phyloP scores from a whole-genome alignment of 2,329 filamentous ascomycete genomes.

The Paramyrothecium sp. region DNA sequence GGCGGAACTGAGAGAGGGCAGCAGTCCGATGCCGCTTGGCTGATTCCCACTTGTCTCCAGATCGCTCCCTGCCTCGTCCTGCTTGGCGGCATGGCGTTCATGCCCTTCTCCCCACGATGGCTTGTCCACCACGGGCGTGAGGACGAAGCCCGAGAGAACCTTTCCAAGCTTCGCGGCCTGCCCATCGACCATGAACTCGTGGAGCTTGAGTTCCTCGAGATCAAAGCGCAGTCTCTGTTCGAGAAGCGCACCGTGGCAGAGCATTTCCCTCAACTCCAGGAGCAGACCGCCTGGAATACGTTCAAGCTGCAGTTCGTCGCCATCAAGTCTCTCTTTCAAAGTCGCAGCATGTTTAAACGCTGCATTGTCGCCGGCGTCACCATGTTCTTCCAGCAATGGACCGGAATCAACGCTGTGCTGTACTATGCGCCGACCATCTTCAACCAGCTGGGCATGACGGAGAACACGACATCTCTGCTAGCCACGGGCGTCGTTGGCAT shows the following conservation, averaged over 20 bases:
- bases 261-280: slow-evolving; percentile 63
- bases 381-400: slow-evolving; percentile 57
- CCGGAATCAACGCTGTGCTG: slow-evolving; percentile 56
- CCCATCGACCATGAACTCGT: slow-evolving; percentile 64
- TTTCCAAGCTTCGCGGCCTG: slow-evolving; percentile 64
- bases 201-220: slow-evolving; percentile 77
- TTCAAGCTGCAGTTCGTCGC: slow-evolving; percentile 70
- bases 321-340: slow-evolving; percentile 63
- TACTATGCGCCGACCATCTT: slow-evolving; percentile 75
- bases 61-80: slow-evolving; percentile 66
- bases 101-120: slow-evolving; percentile 79
- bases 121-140: slow-evolving; percentile 69
- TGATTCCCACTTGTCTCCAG: slow-evolving; percentile 71
- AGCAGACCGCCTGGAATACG: slow-evolving; percentile 60
- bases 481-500: slow-evolving; percentile 72
- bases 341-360: slow-evolving; percentile 63
- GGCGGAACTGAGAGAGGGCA: slow-evolving; percentile 45
- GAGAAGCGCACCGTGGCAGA: slow-evolving; percentile 69
- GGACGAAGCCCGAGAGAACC: slow-evolving; percentile 60
- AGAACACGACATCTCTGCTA: slow-evolving; percentile 53
- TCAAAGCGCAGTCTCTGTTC: slow-evolving; percentile 75
- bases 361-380: slow-evolving; percentile 62
- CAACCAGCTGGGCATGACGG: slow-evolving; percentile 57
- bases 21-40: slow-evolving; percentile 70
- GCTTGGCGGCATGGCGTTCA: slow-evolving; percentile 70